A percentile compares a stretch with the other conserved stretches of the same genome.
These are phyloP conservation scores for Rhizopogon sp. DNA, from an alignment of 768 basidiomycete species.

Conservation along the genomic window DNA sequence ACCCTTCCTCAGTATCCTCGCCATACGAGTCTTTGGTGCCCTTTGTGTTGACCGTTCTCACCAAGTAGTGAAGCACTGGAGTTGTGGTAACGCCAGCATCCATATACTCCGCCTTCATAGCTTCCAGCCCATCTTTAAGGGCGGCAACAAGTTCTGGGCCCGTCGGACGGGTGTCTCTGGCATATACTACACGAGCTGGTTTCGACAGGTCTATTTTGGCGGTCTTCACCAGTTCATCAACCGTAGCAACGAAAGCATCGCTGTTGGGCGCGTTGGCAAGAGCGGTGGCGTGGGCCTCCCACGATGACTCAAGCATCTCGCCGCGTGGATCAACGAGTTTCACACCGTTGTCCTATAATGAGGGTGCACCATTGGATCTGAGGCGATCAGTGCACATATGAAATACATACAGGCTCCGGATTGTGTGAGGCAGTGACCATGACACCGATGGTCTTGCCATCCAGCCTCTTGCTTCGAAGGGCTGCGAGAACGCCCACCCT, in stretches of 20 bases:
- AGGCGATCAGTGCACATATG: not conserved
- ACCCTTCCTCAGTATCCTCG: slow-evolving; percentile 75
- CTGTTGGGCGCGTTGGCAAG: slow-evolving; percentile 81
- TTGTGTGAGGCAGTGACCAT: slow-evolving; percentile 99
- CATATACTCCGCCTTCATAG: slow-evolving; percentile 60
- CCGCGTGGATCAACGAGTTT: slow-evolving; percentile 97
- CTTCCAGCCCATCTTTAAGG: slow-evolving; percentile 77
- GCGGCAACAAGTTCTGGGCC: slow-evolving; percentile 72
- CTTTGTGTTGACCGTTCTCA: slow-evolving; percentile 83
- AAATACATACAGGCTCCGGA: slow-evolving; percentile 76
- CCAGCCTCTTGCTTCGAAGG: slow-evolving; percentile 86
- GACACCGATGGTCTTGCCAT: slow-evolving; percentile 89
- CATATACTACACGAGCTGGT: slow-evolving; percentile 84
- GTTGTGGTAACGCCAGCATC: slow-evolving; percentile 88
- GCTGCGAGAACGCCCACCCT: slow-evolving; percentile 88
- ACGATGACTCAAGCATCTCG: slow-evolving; percentile 93
- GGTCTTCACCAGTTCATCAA: slow-evolving; percentile 56
- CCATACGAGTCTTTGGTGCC: slow-evolving; percentile 77
- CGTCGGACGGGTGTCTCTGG: slow-evolving; percentile 89
- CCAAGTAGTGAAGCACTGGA: slow-evolving; percentile 93
- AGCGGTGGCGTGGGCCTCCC: slow-evolving; percentile 85
- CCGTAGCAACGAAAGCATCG: slow-evolving; percentile 61
- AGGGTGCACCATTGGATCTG: not conserved
- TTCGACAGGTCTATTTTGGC: slow-evolving; percentile 74
- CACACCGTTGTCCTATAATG: slow-evolving; percentile 88